Conservation (phyloP, 768 basidiomycete species). For the Leccinum aurantiacum region DNA sequence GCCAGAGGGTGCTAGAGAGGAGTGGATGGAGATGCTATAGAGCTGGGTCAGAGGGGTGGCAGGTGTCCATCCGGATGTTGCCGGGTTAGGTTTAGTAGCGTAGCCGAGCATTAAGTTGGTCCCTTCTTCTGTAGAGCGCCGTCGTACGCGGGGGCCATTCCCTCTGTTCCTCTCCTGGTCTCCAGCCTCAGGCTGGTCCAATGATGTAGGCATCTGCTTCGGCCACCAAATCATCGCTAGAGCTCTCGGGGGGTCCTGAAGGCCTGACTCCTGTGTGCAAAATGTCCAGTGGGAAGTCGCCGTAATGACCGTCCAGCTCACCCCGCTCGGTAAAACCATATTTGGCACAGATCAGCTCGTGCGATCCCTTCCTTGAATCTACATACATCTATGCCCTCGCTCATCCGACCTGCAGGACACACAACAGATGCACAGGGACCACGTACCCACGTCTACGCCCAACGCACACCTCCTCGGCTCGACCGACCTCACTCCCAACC, state of each 20-base stretch:
- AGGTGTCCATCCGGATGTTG: too few species aligned
- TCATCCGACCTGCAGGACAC: background rate
- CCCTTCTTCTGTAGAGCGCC: too few species aligned
- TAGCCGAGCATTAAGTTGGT: too few species aligned
- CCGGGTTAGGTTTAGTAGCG: too few species aligned
- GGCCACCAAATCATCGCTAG: slow-evolving; percentile 83
- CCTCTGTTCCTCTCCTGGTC: too few species aligned
- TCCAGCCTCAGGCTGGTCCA: too few species aligned
- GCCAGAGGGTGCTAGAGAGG: too few species aligned
- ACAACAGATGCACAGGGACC: background rate
- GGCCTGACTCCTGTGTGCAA: slow-evolving; percentile 51
- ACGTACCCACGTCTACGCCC: background rate
- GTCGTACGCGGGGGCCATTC: too few species aligned
- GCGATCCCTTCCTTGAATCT: slow-evolving; percentile 8
- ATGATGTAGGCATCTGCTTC: slow-evolving; percentile 63
- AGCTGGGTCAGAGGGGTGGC: too few species aligned
- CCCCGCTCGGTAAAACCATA: slow-evolving; percentile 62
- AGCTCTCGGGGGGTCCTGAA: slow-evolving; percentile 64
- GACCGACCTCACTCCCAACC: background rate
- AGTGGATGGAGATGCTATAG: too few species aligned
- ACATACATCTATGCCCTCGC: too few species aligned
- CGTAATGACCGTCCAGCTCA: slow-evolving; percentile 65
- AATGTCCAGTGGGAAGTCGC: slow-evolving; percentile 72
- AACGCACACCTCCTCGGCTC: background rate
- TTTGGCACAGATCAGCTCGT: slow-evolving; percentile 55